Evolutionary conservation across 176 grass and related monocot species (phyloP), one percentile per base, ranked within the genome.

Genomic region (Aegilops umbellulata): DNA sequence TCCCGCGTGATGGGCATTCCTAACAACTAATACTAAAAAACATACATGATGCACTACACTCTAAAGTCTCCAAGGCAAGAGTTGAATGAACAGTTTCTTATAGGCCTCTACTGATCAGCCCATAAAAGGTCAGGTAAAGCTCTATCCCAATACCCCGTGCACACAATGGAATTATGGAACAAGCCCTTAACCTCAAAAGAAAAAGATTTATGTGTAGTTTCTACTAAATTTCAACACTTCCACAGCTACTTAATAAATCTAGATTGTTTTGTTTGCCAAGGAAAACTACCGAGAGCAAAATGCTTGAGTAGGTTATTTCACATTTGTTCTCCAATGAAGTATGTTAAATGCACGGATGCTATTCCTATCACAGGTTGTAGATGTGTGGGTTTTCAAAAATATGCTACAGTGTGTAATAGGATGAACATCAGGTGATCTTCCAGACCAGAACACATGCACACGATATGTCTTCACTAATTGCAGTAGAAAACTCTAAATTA

Each of bases 381-480:
- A 30, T 30, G 29, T 30, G 29, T 30, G 29, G 29, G 29, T 30
- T 30, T 30, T 30, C 29, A 30, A 74, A 58, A 82, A 41, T 17
- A 74, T 60, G 51, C 49, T 23, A 42, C 1, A 1, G 6, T 16
- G 23, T 62, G 81, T 61, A 36, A 44, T 74, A 74, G 36, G n/a
- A 70, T 42, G 14, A 74, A 41, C 8, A 41, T 31, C 15, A 83
- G 34, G 25, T 10, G 55, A 63, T 63, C 25, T 61, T 84, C 17
- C 24, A 84, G 36, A 62, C 24, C 29, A 30, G 36, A 75, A 74
- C 36, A 74, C 57, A 30, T 38, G 24, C 10, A 63, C 19, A 64
- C 15, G 27, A 46, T n/a, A 84, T 42, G 32, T 84, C 55, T 80
- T 63, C 55, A 27, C 24, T 44, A 47, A 46, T 84, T n/a, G 51